Percentiles rank a stretch among this genome's conserved stretches.
These are phyloP conservation scores for Penicillium malachiteum DNA, from an alignment of 495 filamentous ascomycete species.

Conservation along the genomic window DNA sequence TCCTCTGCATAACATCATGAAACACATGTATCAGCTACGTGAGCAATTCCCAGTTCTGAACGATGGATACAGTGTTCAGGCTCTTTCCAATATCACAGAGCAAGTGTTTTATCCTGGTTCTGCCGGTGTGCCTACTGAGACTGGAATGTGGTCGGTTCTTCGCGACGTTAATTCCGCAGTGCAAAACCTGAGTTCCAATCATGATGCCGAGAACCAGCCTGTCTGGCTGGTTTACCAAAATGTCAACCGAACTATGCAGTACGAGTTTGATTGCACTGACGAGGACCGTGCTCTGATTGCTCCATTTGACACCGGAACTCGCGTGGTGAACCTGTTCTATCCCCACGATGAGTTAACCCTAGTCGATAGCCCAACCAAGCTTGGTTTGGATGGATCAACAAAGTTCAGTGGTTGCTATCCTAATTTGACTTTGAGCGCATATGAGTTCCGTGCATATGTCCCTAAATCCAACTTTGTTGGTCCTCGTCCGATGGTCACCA, in stretches of 20 bases:
- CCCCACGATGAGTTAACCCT: slow-evolving; percentile 57
- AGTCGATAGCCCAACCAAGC: slow-evolving; percentile 29
- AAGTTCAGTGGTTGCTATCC: slow-evolving; percentile 56
- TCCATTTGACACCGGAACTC: slow-evolving; percentile 53
- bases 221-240: slow-evolving; percentile 71
- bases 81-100: slow-evolving; percentile 56
- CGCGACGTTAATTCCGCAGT: slow-evolving; percentile 44
- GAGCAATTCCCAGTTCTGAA: slow-evolving; percentile 59
- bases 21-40: slow-evolving; percentile 64
- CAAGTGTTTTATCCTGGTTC: slow-evolving; percentile 53
- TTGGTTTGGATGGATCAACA: slow-evolving; percentile 42
- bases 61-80: slow-evolving; percentile 57
- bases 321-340: slow-evolving; percentile 63
- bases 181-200: slow-evolving; percentile 46
- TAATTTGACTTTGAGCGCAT: slow-evolving; percentile 52
- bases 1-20: slow-evolving; percentile 63
- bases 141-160: slow-evolving; percentile 65
- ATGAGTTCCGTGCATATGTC: slow-evolving; percentile 65
- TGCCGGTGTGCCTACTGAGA: slow-evolving; percentile 52
- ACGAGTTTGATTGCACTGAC: slow-evolving; percentile 58
- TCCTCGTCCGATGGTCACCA: slow-evolving; percentile 62
- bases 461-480: slow-evolving; percentile 43
- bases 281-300: slow-evolving; percentile 49
- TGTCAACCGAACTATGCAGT: slow-evolving; percentile 50
- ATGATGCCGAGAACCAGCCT: slow-evolving; percentile 39